Evolutionary conservation across 2,329 filamentous ascomycete species (phyloP), one percentile per base, ranked within the genome.

Genomic region (Aspergillus quadrilineatus): DNA sequence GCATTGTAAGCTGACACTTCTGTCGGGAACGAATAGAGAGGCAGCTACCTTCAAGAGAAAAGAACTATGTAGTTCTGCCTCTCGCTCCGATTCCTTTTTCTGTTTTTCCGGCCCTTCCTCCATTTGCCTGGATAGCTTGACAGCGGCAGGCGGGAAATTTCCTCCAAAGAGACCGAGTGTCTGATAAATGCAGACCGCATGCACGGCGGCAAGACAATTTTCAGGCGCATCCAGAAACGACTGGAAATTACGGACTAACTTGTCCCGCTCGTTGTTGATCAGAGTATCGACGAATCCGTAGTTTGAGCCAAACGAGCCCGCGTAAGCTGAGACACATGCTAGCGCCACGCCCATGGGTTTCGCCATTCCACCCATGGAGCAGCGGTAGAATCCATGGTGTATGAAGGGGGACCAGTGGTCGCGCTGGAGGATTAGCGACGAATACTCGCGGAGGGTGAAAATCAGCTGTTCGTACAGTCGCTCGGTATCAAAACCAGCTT

Each of bases 101-200:
- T 36, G 47, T 3, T 50, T 51, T 1, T 51, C 54, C 30, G 34
- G 28, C 30, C n/a, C 39, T 14, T 53, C 51, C n/a, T 49, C 29
- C 6, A 47, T 26, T 6, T 15, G 6, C 9, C 29, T 44, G 1
- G 50, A 29, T n/a, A 46, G 32, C 17, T 41, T 50, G 6, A 48
- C 30, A 14, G 43, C 29, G 4, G 53, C 55, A 2, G 57, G 45
- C 1, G 50, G 14, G 39, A 57, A 56, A 4, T 46, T 54, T 4
- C 58, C 53, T 9, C 60, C 59, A 37, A 63, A 56, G n/a, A 63
- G 28, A 1, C 60, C 60, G 14, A 60, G 34, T 9, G 60, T 57
- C 45, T 63, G 61, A 37, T 63, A 58, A 7, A 61, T 44, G 14
- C 61, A 63, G 8, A 63, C 53, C 5, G 59, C 60, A 44, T 63